Evolutionary conservation across 768 basidiomycete genomes (phyloP).

Genomic region (Serendipita sp.): DNA sequence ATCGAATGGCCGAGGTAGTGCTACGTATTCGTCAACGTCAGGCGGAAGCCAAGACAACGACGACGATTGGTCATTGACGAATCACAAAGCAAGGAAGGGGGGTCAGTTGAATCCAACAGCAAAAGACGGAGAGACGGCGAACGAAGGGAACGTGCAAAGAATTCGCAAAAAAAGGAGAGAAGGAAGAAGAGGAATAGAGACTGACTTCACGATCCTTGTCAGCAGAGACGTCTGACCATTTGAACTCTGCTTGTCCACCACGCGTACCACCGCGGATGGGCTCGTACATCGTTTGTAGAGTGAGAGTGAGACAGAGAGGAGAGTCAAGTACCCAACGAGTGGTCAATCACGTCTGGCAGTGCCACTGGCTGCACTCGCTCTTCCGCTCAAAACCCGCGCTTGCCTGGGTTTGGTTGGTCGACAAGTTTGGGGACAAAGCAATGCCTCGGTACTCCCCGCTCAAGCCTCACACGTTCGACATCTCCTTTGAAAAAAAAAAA

Average conservation of each 20-base stretch:
- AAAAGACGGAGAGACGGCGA: neutral
- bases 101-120: neutral
- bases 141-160: too few relatives aligned
- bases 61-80: neutral
- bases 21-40: conserved; percentile 23
- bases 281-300: neutral
- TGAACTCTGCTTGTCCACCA: conserved; percentile 83
- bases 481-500: too few relatives aligned
- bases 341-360: too few relatives aligned
- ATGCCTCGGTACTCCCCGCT: too few relatives aligned
- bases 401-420: too few relatives aligned
- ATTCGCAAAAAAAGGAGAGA: neutral
- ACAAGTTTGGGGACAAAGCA: too few relatives aligned
- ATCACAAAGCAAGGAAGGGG: neutral
- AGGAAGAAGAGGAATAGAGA: neutral
- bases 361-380: too few relatives aligned
- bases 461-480: too few relatives aligned
- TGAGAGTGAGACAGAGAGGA: too few relatives aligned
- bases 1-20: conserved; percentile 91
- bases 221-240: conserved; percentile 78
- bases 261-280: conserved; percentile 79
- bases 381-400: too few relatives aligned
- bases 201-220: conserved; percentile 85
- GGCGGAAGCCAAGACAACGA: neutral
- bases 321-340: too few relatives aligned